Evolutionary conservation across 2,329 filamentous ascomycete species (phyloP).

Genomic region (Pseudocercospora eumusae): DNA sequence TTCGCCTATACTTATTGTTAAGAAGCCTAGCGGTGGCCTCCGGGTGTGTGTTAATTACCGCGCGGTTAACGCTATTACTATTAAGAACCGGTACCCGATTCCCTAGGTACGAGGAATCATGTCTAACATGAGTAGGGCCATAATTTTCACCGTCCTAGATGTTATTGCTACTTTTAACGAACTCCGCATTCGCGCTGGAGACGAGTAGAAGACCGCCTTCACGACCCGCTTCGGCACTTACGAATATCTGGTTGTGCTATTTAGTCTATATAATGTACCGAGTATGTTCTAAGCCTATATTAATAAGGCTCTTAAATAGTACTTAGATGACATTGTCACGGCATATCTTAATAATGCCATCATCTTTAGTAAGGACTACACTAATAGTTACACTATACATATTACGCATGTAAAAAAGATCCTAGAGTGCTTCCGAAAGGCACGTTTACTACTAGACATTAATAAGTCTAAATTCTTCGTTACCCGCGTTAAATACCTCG

Average conservation of each 20-base stretch:
- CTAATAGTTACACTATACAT: neutral
- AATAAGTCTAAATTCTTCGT: no score
- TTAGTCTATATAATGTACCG: no score
- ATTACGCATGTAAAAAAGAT: neutral
- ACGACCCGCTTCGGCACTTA: no score
- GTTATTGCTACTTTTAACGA: neutral
- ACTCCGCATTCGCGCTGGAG: neutral
- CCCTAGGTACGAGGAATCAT: neutral
- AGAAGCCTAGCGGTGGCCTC: neutral
- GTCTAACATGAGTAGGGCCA: neutral
- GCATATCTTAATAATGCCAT: neutral
- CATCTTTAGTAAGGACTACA: neutral
- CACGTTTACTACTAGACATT: neutral
- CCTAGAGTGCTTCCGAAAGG: neutral
- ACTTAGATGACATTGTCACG: neutral
- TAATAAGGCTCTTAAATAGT: neutral
- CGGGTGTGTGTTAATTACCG: neutral
- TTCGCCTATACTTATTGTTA: neutral
- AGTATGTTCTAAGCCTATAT: neutral
- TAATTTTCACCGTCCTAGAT: neutral
- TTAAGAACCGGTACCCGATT: neutral
- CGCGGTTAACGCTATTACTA: neutral
- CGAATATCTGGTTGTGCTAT: no score
- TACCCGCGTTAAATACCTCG: no score
- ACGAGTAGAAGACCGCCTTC: neutral